phyloP scores from a whole-genome alignment of 2,329 filamentous ascomycete genomes.

The Albophoma yamanashiensis region DNA sequence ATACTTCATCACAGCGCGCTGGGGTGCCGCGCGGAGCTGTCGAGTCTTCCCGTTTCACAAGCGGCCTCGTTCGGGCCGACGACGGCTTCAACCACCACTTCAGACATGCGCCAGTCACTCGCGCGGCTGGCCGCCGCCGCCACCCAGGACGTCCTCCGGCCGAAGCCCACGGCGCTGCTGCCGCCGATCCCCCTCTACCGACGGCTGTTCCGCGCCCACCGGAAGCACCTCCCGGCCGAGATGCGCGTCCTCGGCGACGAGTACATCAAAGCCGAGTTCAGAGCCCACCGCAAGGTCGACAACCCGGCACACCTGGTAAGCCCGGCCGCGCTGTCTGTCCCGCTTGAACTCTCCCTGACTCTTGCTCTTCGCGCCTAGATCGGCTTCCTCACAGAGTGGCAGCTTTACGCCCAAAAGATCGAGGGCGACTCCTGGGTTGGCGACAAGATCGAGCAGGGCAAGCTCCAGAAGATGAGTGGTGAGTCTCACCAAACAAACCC shows the following conservation, averaged over 20 bases:
- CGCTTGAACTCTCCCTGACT: background rate
- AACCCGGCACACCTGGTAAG: constrained; percentile 85
- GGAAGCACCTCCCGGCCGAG: constrained; percentile 63
- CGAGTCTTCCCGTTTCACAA: background rate
- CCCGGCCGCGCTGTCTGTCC: background rate
- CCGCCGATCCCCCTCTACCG: constrained; percentile 86
- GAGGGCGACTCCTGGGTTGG: constrained; percentile 81
- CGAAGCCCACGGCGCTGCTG: constrained; percentile 54
- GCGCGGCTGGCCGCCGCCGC: constrained; percentile 25
- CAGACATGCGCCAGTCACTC: background rate
- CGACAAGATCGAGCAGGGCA: constrained; percentile 70
- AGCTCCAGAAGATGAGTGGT: constrained; percentile 94
- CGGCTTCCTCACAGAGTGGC: constrained; percentile 94
- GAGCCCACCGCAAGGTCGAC: constrained; percentile 71
- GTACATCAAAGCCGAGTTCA: constrained; percentile 89
- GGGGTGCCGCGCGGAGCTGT: background rate
- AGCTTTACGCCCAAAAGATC: constrained; percentile 83
- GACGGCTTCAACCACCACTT: background rate
- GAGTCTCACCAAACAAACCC: constrained; percentile 19
- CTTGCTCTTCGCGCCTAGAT: constrained; percentile 43
- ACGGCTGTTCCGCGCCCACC: constrained; percentile 74
- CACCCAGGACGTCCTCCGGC: constrained; percentile 21
- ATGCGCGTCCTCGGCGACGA: constrained; percentile 78
- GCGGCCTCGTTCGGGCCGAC: background rate
- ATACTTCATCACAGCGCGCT: background rate